These are phyloP conservation scores for Cyberlindnera suaveolens DNA, from an alignment of 805 yeast genomes.

Conservation along the genomic window DNA sequence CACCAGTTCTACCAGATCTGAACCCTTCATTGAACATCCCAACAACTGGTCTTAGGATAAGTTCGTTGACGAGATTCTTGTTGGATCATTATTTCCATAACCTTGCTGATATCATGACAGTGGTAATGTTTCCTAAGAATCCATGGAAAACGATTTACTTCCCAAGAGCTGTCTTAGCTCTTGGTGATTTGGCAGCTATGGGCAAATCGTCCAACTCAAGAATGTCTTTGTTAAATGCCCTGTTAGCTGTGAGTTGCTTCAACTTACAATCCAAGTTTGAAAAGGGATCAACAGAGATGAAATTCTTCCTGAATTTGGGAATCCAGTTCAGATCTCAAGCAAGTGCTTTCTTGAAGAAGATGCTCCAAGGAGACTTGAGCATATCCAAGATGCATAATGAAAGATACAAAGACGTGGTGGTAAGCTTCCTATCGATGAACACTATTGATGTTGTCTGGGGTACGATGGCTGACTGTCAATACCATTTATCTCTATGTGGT, in stretches of 20 bases:
- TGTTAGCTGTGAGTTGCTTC: constrained; percentile 77
- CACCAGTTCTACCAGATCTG: constrained; percentile 28
- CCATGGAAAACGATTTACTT: constrained; percentile 88
- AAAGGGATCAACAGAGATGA: constrained; percentile 61
- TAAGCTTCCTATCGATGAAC: constrained; percentile 81
- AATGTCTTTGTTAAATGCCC: constrained; percentile 70
- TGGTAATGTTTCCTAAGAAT: constrained; percentile 62
- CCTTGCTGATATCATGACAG: constrained; percentile 78
- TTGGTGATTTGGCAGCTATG: constrained; percentile 71
- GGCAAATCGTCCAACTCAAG: constrained; percentile 74
- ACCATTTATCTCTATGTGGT: constrained; percentile 72
- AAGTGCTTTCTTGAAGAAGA: constrained; percentile 53
- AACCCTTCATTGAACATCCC: constrained; percentile 37
- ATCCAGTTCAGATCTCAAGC: constrained; percentile 73
- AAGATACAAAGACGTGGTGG: constrained; percentile 77
- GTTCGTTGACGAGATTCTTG: constrained; percentile 66
- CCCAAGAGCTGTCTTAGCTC: constrained; percentile 74
- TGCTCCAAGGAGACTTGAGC: constrained; percentile 41
- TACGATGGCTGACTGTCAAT: constrained; percentile 77
- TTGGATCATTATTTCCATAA: constrained; percentile 65
- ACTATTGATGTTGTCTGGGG: constrained; percentile 90
- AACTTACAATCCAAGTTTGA: constrained; percentile 68
- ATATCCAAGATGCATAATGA: constrained; percentile 36
- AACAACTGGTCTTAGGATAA: constrained; percentile 53
- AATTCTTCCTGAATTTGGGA: constrained; percentile 65